phyloP scores from a whole-genome alignment of 768 basidiomycete genomes.

The Leucocoprinus birnbaumii region DNA sequence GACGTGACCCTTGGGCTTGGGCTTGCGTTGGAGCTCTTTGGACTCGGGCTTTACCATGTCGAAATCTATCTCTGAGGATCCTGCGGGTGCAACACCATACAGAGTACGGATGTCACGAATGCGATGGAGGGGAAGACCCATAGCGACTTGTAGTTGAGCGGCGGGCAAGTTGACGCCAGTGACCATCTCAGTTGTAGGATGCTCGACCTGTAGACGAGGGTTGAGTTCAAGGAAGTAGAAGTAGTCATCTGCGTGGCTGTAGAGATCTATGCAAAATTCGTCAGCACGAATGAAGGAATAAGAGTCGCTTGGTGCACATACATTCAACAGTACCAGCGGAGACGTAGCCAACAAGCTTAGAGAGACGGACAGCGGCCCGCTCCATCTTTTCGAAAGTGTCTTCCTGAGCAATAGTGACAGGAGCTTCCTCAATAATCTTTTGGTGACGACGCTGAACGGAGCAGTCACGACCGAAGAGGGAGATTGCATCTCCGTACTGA shows the following conservation, averaged over 20 bases:
- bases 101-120: slow-evolving; percentile 95
- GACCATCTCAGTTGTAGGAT: slow-evolving; percentile 99
- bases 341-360: slow-evolving; percentile 98
- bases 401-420: slow-evolving; percentile 93
- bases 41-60: slow-evolving; percentile 91
- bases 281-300: slow-evolving; percentile 5
- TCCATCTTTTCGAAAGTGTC: slow-evolving; percentile 97
- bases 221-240: slow-evolving; percentile 99
- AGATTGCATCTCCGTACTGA: slow-evolving; percentile 99
- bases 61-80: slow-evolving; percentile 92
- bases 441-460: slow-evolving; percentile 99
- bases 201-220: slow-evolving; percentile 99
- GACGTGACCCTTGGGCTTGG: slow-evolving; percentile 96
- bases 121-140: slow-evolving; percentile 95
- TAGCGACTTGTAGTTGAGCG: slow-evolving; percentile 94
- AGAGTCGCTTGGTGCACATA: slow-evolving; percentile 32
- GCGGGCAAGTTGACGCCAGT: slow-evolving; percentile 97
- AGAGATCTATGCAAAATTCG: slow-evolving; percentile 63
- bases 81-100: slow-evolving; percentile 91
- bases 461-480: slow-evolving; percentile 97
- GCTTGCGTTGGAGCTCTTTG: slow-evolving; percentile 87
- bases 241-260: slow-evolving; percentile 88
- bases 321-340: slow-evolving; percentile 99
- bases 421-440: slow-evolving; percentile 99
- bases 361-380: slow-evolving; percentile 97